Evolutionary conservation across 108 stramenopile species (phyloP), one percentile per base, ranked within the genome.

Genomic region (Discostella stelligeroides): DNA sequence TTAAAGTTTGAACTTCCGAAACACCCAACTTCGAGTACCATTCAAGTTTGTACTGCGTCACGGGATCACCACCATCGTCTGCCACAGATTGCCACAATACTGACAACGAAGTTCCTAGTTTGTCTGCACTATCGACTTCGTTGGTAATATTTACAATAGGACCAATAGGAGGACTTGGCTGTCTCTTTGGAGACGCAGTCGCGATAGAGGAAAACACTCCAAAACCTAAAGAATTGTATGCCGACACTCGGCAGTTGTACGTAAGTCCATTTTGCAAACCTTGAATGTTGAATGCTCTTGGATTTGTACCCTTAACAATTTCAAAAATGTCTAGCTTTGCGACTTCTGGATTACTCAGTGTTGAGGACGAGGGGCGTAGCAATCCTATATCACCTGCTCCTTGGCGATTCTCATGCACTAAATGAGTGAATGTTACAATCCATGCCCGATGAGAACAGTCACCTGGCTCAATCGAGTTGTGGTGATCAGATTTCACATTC

Each of bases 321-420:
- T 88, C 88, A 43, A 72, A 81, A 28, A 85, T 66, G 3, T 63
- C 46, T 11, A 81, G 67, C 41, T 48, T 39, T 20, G 66, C 68
- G 14, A 79, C 55, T n/a, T 62, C 58, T 13, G 81, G 72, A 41
- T 73, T 60, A 45, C 21, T 57, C n/a, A 73, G 41, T 37, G 63
- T 47, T 25, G 72, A 76, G 8, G 60, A 57, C 2, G 30, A n/a
- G n/a, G 68, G 66, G 23, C 46, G 60, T 18, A 94, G 41, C 30
- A 91, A 75, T 9, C 76, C 82, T 13, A 92, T 51, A 65, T 95
- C 84, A 0, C 91, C 89, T 4, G 94, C 92, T 23, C 92, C 95
- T 43, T 87, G 89, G 15, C 80, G 74, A 56, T 69, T 76, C 73
- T 88, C 88, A 62, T 92, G 81, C n/a, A 63, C 72, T 24, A 82